phyloP scores from a whole-genome alignment of 139 green algal species.

The Gonium pectorale region DNA sequence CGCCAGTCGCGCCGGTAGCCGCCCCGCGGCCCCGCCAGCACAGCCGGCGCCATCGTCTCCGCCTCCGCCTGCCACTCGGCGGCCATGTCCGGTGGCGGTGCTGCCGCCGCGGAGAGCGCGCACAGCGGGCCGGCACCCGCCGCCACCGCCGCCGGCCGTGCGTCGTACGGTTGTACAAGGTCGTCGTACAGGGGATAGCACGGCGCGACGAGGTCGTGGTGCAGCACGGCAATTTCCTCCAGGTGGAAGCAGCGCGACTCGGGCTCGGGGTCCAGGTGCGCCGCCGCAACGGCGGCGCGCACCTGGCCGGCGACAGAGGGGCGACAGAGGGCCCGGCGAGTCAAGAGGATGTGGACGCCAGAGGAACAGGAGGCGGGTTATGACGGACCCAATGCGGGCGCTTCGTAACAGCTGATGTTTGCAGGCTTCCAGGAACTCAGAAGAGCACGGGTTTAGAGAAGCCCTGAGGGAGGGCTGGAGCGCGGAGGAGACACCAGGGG shows the following conservation, averaged over 20 bases:
- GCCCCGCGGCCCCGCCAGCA: neutral
- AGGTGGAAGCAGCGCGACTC: neutral
- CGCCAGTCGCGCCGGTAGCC: slow-evolving; percentile 21
- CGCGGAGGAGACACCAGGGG: too few species aligned
- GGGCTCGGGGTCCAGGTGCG: neutral
- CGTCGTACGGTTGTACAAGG: neutral
- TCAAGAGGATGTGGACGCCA: too few species aligned
- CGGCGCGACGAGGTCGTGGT: slow-evolving; percentile 23
- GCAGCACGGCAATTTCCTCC: neutral
- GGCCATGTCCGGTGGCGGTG: neutral
- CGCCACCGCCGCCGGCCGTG: neutral
- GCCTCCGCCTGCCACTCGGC: neutral
- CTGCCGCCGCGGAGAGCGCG: neutral
- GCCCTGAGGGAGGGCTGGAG: too few species aligned
- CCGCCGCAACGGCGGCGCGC: neutral
- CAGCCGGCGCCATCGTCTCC: neutral
- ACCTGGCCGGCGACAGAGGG: too few species aligned
- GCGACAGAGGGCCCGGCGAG: too few species aligned
- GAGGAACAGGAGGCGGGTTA: too few species aligned
- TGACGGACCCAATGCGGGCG: too few species aligned
- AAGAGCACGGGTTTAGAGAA: too few species aligned
- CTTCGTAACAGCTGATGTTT: too few species aligned
- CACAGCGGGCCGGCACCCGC: neutral
- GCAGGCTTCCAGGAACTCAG: too few species aligned
- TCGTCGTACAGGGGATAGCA: slow-evolving; percentile 19